Conservation (phyloP, 805 yeast genomes). For the Yarrowia divulgata region DNA sequence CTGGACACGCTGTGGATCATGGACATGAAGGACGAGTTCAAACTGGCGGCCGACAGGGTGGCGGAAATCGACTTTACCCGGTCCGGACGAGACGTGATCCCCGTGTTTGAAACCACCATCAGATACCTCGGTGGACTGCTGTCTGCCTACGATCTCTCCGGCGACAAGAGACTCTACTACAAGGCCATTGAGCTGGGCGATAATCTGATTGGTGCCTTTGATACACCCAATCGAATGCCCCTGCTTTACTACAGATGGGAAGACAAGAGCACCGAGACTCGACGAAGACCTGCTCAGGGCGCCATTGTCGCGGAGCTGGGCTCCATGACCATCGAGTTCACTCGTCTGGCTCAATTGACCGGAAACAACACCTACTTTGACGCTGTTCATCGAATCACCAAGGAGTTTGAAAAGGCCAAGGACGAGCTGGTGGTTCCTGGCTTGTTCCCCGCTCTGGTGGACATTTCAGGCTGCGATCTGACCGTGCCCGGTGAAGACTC, state of each 20-base stretch:
- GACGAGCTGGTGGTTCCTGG: constrained; percentile 52
- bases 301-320: constrained; percentile 58
- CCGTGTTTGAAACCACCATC: constrained; percentile 60
- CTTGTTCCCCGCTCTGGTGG: constrained; percentile 56
- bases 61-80: constrained; percentile 53
- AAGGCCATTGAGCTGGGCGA: constrained; percentile 59
- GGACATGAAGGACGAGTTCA: constrained; percentile 54
- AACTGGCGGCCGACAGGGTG: constrained; percentile 53
- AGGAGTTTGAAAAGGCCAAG: constrained; percentile 51
- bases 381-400: constrained; percentile 57
- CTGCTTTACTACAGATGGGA: constrained; percentile 56
- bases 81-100: constrained; percentile 54
- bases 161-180: constrained; percentile 49
- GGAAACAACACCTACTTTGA: constrained; percentile 58
- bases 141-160: constrained; percentile 60
- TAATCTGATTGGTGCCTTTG: constrained; percentile 61
- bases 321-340: constrained; percentile 60
- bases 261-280: constrained; percentile 42
- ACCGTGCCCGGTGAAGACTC: constrained; percentile 37
- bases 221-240: constrained; percentile 66
- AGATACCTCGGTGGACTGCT: constrained; percentile 62
- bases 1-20: constrained; percentile 61
- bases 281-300: constrained; percentile 47
- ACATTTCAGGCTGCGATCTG: constrained; percentile 60
- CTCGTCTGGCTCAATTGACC: constrained; percentile 60